Evolutionary conservation across 305 asterid genomes (phyloP).

Genomic region (Salvia sclarea): DNA sequence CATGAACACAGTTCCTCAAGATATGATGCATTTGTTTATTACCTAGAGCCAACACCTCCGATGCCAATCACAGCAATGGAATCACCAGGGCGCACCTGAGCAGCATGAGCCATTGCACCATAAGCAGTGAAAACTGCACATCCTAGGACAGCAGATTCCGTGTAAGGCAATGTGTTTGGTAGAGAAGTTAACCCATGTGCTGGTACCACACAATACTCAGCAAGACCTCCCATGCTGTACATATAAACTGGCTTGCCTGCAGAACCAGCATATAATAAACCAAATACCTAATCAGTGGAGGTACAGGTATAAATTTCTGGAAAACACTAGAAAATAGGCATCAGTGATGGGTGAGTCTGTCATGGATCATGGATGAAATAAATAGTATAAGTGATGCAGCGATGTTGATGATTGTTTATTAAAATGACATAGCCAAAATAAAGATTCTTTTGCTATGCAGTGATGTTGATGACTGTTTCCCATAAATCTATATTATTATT

Average conservation of each 20-base stretch:
- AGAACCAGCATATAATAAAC: conserved; percentile 31
- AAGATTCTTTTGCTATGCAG: neutral
- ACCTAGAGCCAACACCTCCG: conserved; percentile 99
- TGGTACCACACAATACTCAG: conserved; percentile 94
- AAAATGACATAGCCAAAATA: neutral
- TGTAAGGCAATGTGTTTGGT: conserved; percentile 78
- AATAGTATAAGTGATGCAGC: neutral
- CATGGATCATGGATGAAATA: neutral
- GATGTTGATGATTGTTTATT: neutral
- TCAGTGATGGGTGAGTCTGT: neutral
- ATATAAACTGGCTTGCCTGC: conserved; percentile 94
- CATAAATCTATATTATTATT: conserved; percentile 12
- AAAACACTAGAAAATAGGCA: conserved; percentile 2
- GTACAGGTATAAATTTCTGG: conserved; percentile 8
- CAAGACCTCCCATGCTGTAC: conserved; percentile 99
- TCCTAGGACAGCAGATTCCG: conserved; percentile 92
- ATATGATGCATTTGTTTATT: conserved; percentile 25
- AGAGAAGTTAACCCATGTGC: conserved; percentile 78
- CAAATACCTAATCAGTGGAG: conserved; percentile 28
- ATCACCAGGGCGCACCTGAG: conserved; percentile 88
- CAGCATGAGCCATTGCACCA: conserved; percentile 99
- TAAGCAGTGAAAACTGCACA: conserved; percentile 99
- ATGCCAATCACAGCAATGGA: conserved; percentile 92
- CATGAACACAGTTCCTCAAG: conserved; percentile 1
- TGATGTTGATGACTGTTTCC: conserved; percentile 5